phyloP scores from a whole-genome alignment of 768 basidiomycete species.

The Porpolomopsis calyptriformis region DNA sequence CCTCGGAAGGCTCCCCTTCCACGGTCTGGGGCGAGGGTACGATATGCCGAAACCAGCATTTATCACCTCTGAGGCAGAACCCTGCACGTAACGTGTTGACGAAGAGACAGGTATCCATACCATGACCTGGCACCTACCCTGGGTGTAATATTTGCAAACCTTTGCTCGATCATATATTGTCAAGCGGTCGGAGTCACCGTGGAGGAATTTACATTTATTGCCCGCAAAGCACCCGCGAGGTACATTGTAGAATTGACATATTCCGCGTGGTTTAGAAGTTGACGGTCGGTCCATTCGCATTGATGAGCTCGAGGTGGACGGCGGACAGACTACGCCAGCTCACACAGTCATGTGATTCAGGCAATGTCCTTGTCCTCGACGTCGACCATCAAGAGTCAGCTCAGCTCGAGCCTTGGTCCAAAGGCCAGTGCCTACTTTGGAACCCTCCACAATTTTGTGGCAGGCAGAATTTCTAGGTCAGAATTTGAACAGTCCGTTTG shows the following conservation, averaged over 20 bases:
- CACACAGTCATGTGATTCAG: too few species aligned
- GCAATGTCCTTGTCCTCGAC: conserved; percentile 70
- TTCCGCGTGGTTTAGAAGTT: conserved; percentile 62
- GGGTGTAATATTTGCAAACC: conserved; percentile 52
- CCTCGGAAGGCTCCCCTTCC: conserved; percentile 12
- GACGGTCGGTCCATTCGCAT: conserved; percentile 33
- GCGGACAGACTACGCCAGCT: too few species aligned
- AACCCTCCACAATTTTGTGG: conserved; percentile 55
- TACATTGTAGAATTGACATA: conserved; percentile 57
- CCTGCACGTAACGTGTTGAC: conserved; percentile 29
- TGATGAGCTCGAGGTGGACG: neutral
- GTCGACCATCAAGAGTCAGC: conserved; percentile 58
- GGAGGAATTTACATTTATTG: conserved; percentile 66
- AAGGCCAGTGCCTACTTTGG: conserved; percentile 54
- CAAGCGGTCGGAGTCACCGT: conserved; percentile 37
- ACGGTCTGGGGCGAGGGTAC: conserved; percentile 11
- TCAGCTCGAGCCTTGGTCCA: conserved; percentile 48
- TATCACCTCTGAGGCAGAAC: conserved; percentile 56
- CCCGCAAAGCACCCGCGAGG: conserved; percentile 62
- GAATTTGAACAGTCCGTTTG: conserved; percentile 71
- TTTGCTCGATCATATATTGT: conserved; percentile 68
- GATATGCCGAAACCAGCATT: conserved; percentile 69
- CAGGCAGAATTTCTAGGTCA: conserved; percentile 53
- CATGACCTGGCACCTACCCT: conserved; percentile 33
- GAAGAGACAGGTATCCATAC: too few species aligned